Evolutionary conservation across 2,329 filamentous ascomycete genomes (phyloP).

Genomic region (Talaromyces sp.): DNA sequence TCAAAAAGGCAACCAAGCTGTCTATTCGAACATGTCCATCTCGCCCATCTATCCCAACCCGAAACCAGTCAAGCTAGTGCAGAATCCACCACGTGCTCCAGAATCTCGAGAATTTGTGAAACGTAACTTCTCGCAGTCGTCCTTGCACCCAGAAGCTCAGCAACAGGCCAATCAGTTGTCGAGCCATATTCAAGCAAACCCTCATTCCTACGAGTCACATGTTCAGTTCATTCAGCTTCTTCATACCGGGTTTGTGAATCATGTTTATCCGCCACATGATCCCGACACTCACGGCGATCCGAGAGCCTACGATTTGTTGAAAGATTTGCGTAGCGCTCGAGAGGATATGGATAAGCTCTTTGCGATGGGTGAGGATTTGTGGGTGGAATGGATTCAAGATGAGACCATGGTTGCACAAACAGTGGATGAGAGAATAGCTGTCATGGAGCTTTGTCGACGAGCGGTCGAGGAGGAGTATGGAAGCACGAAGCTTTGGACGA

Average conservation of each 20-base stretch:
- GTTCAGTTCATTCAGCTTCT: slow-evolving; percentile 48
- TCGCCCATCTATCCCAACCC: slow-evolving; percentile 42
- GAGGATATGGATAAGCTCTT: slow-evolving; percentile 62
- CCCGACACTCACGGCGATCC: slow-evolving; percentile 48
- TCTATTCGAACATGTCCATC: slow-evolving; percentile 42
- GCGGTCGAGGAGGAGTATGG: slow-evolving; percentile 62
- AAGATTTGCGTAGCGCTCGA: slow-evolving; percentile 49
- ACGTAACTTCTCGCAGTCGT: slow-evolving; percentile 43
- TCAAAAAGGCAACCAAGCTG: slow-evolving; percentile 32
- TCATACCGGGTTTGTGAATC: slow-evolving; percentile 48
- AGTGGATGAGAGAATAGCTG: slow-evolving; percentile 56
- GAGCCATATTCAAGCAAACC: slow-evolving; percentile 45
- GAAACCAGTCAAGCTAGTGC: slow-evolving; percentile 38
- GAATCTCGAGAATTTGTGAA: slow-evolving; percentile 42
- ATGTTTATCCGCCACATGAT: slow-evolving; percentile 47
- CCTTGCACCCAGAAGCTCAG: slow-evolving; percentile 43
- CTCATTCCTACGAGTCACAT: slow-evolving; percentile 49
- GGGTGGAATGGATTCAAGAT: slow-evolving; percentile 63
- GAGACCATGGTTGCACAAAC: slow-evolving; percentile 58
- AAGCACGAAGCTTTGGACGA: slow-evolving; percentile 61
- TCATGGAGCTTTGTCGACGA: slow-evolving; percentile 60
- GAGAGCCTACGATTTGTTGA: slow-evolving; percentile 47
- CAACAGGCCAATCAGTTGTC: slow-evolving; percentile 43
- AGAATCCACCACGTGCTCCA: slow-evolving; percentile 46
- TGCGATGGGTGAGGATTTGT: slow-evolving; percentile 62